Conservation (phyloP, 2,329 filamentous ascomycete genomes). For the Fusarium papillatum region DNA sequence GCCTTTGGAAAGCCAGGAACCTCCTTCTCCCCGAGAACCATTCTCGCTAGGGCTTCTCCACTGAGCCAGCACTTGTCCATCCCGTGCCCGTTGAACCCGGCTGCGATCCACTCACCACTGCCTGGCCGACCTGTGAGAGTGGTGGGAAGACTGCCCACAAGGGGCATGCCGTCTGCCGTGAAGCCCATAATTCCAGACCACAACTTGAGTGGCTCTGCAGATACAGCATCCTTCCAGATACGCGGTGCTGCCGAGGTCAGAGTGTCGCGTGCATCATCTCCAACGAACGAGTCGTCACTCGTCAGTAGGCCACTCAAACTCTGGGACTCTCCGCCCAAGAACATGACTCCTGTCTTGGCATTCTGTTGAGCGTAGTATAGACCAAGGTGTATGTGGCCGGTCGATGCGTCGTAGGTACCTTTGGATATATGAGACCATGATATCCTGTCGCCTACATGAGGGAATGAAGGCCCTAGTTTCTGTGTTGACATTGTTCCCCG, state of each 20-base stretch:
- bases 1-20: constrained; percentile 32
- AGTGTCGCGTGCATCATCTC: constrained; percentile 48
- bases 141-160: constrained; percentile 59
- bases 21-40: constrained; percentile 39
- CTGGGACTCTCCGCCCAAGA: constrained; percentile 65
- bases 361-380: constrained; percentile 46
- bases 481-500: constrained; percentile 64
- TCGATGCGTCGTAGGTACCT: constrained; percentile 60
- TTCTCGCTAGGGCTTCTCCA: constrained; percentile 54
- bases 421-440: constrained; percentile 63
- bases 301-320: constrained; percentile 54
- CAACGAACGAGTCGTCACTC: constrained; percentile 57
- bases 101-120: constrained; percentile 60
- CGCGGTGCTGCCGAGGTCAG: constrained; percentile 53
- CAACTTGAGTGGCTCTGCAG: constrained; percentile 43
- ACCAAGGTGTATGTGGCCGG: constrained; percentile 51
- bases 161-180: constrained; percentile 60
- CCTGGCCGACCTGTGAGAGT: constrained; percentile 32
- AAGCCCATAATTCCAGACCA: constrained; percentile 64
- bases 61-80: constrained; percentile 66
- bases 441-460: constrained; percentile 41
- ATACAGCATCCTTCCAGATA: constrained; percentile 43
- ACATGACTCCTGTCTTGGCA: constrained; percentile 55
- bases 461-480: constrained; percentile 50
- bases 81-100: constrained; percentile 63